These are phyloP conservation scores for Millerago galiae DNA, from an alignment of 805 yeast species.

Conservation along the genomic window DNA sequence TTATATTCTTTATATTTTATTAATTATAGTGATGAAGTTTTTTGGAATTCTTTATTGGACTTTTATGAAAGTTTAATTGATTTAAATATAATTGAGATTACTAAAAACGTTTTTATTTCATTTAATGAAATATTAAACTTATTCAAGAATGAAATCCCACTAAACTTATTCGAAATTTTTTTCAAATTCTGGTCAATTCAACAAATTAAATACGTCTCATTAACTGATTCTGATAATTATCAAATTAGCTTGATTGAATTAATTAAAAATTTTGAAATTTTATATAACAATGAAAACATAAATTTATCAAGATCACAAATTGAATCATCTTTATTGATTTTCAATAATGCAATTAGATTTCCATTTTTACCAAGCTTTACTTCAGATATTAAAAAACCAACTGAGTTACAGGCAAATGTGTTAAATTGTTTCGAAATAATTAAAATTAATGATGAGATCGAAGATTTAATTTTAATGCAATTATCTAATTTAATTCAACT, in stretches of 20 bases:
- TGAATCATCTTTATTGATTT: constrained; percentile 46
- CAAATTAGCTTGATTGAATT: constrained; percentile 57
- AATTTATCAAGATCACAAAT: constrained; percentile 29
- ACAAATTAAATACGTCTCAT: constrained; percentile 38
- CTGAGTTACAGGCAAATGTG: constrained; percentile 59
- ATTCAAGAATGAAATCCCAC: constrained; percentile 25
- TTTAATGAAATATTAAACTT: constrained; percentile 40
- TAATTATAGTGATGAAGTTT: constrained; percentile 25
- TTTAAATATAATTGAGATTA: constrained; percentile 44
- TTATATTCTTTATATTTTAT: constrained; percentile 49
- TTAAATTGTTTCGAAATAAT: constrained; percentile 38
- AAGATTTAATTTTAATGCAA: constrained; percentile 46
- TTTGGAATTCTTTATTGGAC: constrained; percentile 53
- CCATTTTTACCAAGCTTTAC: constrained; percentile 60
- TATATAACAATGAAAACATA: constrained; percentile 31
- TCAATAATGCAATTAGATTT: constrained; percentile 63
- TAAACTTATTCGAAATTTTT: constrained; percentile 30
- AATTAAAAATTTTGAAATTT: constrained; percentile 44
- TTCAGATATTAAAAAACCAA: constrained; percentile 48
- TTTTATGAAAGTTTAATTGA: constrained; percentile 40
- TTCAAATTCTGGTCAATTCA: constrained; percentile 47
- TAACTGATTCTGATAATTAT: constrained; percentile 31
- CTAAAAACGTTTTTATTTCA: constrained; percentile 48
- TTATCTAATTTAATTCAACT: constrained; percentile 45
- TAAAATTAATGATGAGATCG: constrained; percentile 25